Base-by-base conservation (phyloP, 1,284 basidiomycete genomes). In the Melampsora larici-populina region DNA sequence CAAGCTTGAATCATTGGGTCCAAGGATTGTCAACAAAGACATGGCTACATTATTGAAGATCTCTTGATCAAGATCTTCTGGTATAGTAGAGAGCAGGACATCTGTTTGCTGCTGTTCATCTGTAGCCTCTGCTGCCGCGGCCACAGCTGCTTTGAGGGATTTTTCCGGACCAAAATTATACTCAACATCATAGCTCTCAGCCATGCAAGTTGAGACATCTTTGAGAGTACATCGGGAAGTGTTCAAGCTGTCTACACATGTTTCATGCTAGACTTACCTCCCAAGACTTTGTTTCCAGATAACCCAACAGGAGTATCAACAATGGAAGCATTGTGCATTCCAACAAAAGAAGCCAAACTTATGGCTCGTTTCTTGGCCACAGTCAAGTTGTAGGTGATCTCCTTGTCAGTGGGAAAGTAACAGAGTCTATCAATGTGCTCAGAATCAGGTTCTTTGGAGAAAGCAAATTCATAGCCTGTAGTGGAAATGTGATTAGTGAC, bases 311-410 rank as follows among this genome's bases (percentile, higher is more conserved):
- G 17, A 29, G 62, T 70, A n/a, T 58, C 55, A 26, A 58, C 51
- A 62, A 70, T 60, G 21, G 15, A 60, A 60, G 69, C 69, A 40
- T 36, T 9, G 9, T 36, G 36, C 3, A 36, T 36, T 36, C 36
- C 36, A 36, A 36, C 36, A 36, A 36, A 70, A 36, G 36, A 3
- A 36, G 9, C 36, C 36, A 36, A 36, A 36, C 36, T 36, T 36
- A 36, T 36, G 36, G 36, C 36, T 36, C 36, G 36, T 9, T 36
- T 36, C 60, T 70, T 40, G 17, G 51, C 51, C 15, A 60, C 51
- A 24, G 69, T 58, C 24, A 70, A 40, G n/a, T 70, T 24, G 51
- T 58, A 40, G 1, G 49, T 70, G 24, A 70, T 70, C 60, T 70
- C 29, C 7, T 51, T 17, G 51, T 70, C 60, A n/a, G 69, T 62